Evolutionary conservation across 805 yeast genomes (phyloP).

Genomic region (Teunomyces pallodes): DNA sequence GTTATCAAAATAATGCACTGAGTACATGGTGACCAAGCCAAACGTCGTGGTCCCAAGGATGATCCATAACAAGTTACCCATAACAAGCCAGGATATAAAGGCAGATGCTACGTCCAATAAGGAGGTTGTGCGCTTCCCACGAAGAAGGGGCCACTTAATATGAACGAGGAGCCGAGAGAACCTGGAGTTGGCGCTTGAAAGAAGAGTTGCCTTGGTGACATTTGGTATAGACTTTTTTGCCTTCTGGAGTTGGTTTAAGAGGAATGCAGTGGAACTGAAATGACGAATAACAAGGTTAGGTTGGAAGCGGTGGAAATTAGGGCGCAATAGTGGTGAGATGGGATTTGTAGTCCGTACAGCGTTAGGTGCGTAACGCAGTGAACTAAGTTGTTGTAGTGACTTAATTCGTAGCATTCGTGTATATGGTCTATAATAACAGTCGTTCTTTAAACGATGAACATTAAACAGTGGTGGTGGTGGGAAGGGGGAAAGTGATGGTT

Average conservation of each 20-base stretch:
- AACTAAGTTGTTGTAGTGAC: neutral
- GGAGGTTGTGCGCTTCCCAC: constrained; percentile 49
- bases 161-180: constrained; percentile 33
- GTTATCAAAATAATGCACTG: constrained; percentile 37
- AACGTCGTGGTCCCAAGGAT: constrained; percentile 58
- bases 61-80: constrained; percentile 57
- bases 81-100: constrained; percentile 53
- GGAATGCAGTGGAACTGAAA: neutral
- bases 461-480: neutral
- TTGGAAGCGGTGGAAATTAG: neutral
- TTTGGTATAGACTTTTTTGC: neutral
- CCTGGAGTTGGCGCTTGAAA: constrained; percentile 29
- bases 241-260: neutral
- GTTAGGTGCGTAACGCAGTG: neutral
- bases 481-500: neutral
- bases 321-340: neutral
- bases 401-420: neutral
- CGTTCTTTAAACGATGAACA: neutral
- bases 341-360: neutral
- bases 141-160: constrained; percentile 47
- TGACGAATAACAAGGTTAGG: neutral
- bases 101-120: constrained; percentile 50
- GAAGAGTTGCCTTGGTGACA: constrained; percentile 19
- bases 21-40: constrained; percentile 45
- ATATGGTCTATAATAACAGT: neutral